Evolutionary conservation across 129 eudicot genomes (phyloP).

Genomic region (Flaveria sonorensis): DNA sequence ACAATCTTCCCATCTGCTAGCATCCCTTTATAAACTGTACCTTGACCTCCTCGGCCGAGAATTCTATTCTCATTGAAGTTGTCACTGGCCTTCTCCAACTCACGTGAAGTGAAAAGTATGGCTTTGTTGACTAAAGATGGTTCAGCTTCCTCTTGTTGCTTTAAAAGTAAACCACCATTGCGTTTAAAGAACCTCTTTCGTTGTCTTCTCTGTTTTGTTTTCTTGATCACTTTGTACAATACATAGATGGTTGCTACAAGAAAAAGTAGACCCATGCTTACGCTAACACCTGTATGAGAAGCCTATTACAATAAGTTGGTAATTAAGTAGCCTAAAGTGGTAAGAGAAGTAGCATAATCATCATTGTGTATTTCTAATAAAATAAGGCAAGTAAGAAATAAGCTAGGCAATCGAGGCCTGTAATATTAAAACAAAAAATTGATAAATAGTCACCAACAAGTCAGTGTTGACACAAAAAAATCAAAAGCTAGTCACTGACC

Average conservation of each 20-base stretch:
- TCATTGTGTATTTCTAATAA: too few relatives aligned
- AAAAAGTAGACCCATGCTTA: slow-evolving; percentile 16
- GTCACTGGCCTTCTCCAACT: slow-evolving; percentile 36
- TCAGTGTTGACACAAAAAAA: too few relatives aligned
- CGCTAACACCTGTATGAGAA: slow-evolving; percentile 19
- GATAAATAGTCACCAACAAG: too few relatives aligned
- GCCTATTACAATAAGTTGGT: background rate
- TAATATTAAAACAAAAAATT: too few relatives aligned
- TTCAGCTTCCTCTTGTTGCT: slow-evolving; percentile 30
- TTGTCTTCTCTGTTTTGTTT: slow-evolving; percentile 9
- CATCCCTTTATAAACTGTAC: slow-evolving; percentile 41
- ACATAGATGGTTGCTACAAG: slow-evolving; percentile 5
- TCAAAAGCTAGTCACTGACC: too few relatives aligned
- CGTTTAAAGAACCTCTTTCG: slow-evolving; percentile 28
- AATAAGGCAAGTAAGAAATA: too few relatives aligned
- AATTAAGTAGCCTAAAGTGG: background rate
- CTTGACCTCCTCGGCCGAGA: slow-evolving; percentile 41
- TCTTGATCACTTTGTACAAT: slow-evolving; percentile 6
- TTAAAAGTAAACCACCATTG: slow-evolving; percentile 39
- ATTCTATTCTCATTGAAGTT: slow-evolving; percentile 25
- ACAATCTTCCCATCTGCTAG: slow-evolving; percentile 30
- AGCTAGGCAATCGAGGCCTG: too few relatives aligned
- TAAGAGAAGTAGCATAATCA: background rate
- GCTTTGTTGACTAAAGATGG: slow-evolving; percentile 27
- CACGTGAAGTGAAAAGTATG: slow-evolving; percentile 31